Evolutionary conservation across 192 early-diverging fungal species (phyloP).

Genomic region (Coemansia sp.): DNA sequence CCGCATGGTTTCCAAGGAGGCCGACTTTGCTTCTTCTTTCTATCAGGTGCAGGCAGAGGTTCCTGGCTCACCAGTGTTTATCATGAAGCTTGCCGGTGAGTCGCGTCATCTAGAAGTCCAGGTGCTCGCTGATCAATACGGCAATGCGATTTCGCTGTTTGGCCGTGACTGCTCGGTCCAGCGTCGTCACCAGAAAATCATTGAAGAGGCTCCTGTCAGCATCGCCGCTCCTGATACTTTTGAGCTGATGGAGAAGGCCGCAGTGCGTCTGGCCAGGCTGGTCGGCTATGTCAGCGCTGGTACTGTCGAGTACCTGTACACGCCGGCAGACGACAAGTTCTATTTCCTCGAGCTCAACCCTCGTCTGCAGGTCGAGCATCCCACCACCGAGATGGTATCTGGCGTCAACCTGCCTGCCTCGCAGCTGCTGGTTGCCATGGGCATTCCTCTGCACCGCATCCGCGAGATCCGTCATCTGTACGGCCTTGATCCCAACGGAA

Average conservation of each 20-base stretch:
- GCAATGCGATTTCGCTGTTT: slow-evolving; percentile 98
- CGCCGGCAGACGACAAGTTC: slow-evolving; percentile 80
- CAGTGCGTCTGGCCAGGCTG: slow-evolving; percentile 90
- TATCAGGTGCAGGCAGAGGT: slow-evolving; percentile 92
- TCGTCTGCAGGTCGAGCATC: slow-evolving; percentile 98
- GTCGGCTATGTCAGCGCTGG: slow-evolving; percentile 96
- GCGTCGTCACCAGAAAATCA: slow-evolving; percentile 98
- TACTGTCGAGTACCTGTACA: slow-evolving; percentile 97
- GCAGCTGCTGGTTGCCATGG: slow-evolving; percentile 98
- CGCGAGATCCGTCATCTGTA: slow-evolving; percentile 96
- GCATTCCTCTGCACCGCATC: slow-evolving; percentile 93
- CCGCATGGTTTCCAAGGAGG: slow-evolving; percentile 81
- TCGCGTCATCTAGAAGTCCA: slow-evolving; percentile 97
- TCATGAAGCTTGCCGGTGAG: slow-evolving; percentile 96
- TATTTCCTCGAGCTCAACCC: slow-evolving; percentile 98
- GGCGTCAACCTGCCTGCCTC: slow-evolving; percentile 98
- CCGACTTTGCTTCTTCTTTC: slow-evolving; percentile 76
- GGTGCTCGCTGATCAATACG: slow-evolving; percentile 93
- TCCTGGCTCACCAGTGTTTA: slow-evolving; percentile 96
- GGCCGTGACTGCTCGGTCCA: slow-evolving; percentile 98
- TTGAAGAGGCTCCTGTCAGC: slow-evolving; percentile 96
- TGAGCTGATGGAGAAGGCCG: slow-evolving; percentile 92
- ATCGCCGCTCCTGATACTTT: slow-evolving; percentile 79
- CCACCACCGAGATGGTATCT: slow-evolving; percentile 98
- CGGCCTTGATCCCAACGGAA: slow-evolving; percentile 84